Evolutionary conservation across 2,329 filamentous ascomycete species (phyloP), one percentile per base, ranked within the genome.

Genomic region (Alternaria alternata): DNA sequence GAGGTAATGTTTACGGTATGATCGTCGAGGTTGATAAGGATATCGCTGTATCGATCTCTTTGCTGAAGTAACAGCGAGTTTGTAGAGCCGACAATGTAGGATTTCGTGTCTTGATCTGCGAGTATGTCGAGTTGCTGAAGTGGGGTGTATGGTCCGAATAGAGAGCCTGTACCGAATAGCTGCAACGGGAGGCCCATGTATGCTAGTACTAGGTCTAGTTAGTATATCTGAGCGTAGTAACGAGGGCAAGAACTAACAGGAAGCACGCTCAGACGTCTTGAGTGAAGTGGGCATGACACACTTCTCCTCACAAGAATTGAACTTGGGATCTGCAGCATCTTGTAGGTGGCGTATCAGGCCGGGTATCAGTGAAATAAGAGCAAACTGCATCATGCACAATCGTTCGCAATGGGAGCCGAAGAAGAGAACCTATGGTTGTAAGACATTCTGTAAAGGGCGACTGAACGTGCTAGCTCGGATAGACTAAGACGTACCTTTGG

Each of bases 371-470:
- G 94, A 97, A 69, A 99, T 90, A 46, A 99, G 86, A 43, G 94
- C 95, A 81, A 98, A 99, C 79, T 99, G 95, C 81, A 97, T 94
- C 91, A 98, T 96, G 86, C 95, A 99, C 68, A 99, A 83, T 66
- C 91, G 87, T 79, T 99, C 95, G 79, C 95, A 98, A 70, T 93
- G 89, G n/a, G 94, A 93, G 63, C 95, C 94, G 73, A 98, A 99
- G 82, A 99, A 98, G 54, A 99, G 89, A 91, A 98, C 98, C 94
- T 97, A 69, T 0, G 28, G 1, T 14, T 16, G 62, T 75, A 38
- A 76, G 68, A 44, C 34, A 26, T 1, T 4, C 12, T 49, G 16
- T 7, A 43, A 6, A 20, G 18, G n/a, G 24, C 28, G 12, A n/a
- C 32, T 24, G 9, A 5, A 14, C 30, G 8, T 14, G 11, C 24